These are phyloP conservation scores for Chaetomium sp. DNA, from an alignment of 2,329 filamentous ascomycete genomes.

Conservation along the genomic window DNA sequence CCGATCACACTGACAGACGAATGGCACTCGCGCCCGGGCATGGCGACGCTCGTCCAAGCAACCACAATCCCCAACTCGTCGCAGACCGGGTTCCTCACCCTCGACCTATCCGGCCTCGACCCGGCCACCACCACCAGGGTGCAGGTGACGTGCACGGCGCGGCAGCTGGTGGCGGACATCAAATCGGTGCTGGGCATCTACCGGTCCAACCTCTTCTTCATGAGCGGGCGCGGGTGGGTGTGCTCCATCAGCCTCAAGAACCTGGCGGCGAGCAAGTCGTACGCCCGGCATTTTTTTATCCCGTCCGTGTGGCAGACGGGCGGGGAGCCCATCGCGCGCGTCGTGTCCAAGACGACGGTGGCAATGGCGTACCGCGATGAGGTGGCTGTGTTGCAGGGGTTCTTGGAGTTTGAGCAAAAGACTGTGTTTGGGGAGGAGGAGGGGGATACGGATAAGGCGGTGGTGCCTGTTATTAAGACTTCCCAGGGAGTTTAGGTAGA, in stretches of 20 bases:
- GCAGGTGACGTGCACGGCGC: neutral
- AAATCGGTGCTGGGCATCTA: conserved; percentile 26
- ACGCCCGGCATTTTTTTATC: conserved; percentile 33
- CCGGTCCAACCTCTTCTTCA: conserved; percentile 29
- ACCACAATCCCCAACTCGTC: conserved; percentile 12
- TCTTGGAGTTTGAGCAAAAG: conserved; percentile 34
- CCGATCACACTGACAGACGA: conserved; percentile 16
- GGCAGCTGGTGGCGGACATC: conserved; percentile 16
- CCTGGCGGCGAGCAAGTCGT: conserved; percentile 11
- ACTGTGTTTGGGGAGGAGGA: conserved; percentile 20
- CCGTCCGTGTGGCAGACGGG: conserved; percentile 33
- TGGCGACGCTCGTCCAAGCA: conserved; percentile 16
- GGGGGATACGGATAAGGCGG: neutral
- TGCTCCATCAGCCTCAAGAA: conserved; percentile 31
- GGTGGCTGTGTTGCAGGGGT: conserved; percentile 31
- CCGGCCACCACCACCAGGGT: neutral
- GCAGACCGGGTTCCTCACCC: conserved; percentile 23
- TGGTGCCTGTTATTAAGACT: conserved; percentile 20
- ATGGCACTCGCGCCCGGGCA: conserved; percentile 24
- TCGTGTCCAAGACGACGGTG: conserved; percentile 27
- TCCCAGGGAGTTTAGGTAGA: neutral
- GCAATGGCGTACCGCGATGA: conserved; percentile 32
- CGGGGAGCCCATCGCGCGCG: conserved; percentile 23
- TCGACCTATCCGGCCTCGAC: conserved; percentile 19
- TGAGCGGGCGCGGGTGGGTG: conserved; percentile 32